Percentiles rank a stretch among this genome's conserved stretches.
phyloP scores from a whole-genome alignment of 306 rosid genomes.

The Casuarina glauca region DNA sequence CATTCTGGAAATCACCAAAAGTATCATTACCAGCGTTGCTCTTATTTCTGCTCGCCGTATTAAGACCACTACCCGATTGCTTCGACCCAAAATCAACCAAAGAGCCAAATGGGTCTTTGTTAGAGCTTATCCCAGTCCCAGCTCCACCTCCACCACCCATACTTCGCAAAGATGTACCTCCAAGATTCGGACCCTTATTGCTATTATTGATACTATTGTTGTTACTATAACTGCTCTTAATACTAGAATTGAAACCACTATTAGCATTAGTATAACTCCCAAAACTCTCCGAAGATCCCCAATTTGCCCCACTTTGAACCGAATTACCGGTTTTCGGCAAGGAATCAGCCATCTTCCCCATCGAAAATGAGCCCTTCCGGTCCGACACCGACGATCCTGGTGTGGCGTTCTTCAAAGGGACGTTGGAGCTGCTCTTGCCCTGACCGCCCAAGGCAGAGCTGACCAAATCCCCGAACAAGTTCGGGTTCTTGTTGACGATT shows the following conservation, averaged over 20 bases:
- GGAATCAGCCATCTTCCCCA: constrained; percentile 63
- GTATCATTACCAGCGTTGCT: constrained; percentile 35
- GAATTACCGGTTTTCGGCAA: constrained; percentile 57
- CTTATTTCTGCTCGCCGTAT: constrained; percentile 49
- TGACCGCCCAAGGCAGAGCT: constrained; percentile 67
- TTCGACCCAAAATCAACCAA: constrained; percentile 75
- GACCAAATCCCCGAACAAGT: constrained; percentile 87
- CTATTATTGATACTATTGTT: constrained; percentile 26
- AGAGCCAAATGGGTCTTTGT: constrained; percentile 83
- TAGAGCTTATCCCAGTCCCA: constrained; percentile 48
- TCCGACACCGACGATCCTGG: constrained; percentile 27
- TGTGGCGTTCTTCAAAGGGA: constrained; percentile 66
- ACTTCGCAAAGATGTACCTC: constrained; percentile 55
- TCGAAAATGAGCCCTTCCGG: constrained; percentile 55
- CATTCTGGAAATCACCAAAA: constrained; percentile 87
- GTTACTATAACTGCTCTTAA: constrained; percentile 10
- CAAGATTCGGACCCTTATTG: constrained; percentile 45
- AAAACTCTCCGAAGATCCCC: constrained; percentile 53
- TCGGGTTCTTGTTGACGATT: constrained; percentile 71
- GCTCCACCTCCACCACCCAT: constrained; percentile 37
- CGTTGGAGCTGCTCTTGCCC: constrained; percentile 44
- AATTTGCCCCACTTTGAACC: constrained; percentile 32
- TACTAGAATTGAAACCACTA: constrained; percentile 15
- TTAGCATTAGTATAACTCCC: constrained; percentile 14
- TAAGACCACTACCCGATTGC: constrained; percentile 48